These are phyloP conservation scores for Pseudogymnoascus destructans DNA, from an alignment of 2,329 filamentous ascomycete genomes.

Conservation along the genomic window DNA sequence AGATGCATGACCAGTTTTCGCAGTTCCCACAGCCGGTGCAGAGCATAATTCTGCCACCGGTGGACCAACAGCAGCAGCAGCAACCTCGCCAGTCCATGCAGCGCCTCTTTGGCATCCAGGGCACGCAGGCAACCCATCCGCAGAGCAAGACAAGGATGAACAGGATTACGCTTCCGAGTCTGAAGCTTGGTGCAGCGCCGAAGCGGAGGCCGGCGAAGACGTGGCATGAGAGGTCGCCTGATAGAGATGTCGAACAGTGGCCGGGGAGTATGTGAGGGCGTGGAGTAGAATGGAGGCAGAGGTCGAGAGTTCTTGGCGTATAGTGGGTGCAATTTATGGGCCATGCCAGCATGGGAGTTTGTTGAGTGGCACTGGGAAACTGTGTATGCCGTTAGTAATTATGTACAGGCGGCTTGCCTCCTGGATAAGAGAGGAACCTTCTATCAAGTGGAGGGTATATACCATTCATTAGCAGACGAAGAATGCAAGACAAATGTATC, in stretches of 20 bases:
- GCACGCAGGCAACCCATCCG: background rate
- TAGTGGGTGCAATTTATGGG: background rate
- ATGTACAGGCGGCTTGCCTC: background rate
- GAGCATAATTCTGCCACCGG: background rate
- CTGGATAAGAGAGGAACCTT: background rate
- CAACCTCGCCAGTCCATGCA: background rate
- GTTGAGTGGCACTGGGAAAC: background rate
- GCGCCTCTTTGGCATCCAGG: background rate
- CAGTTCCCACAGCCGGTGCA: background rate
- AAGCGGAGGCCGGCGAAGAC: background rate
- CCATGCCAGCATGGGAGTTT: background rate
- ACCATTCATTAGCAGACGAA: background rate
- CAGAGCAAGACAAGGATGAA: background rate
- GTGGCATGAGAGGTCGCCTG: background rate
- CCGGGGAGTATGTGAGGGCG: background rate
- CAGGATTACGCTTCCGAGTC: background rate
- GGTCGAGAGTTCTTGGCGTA: background rate
- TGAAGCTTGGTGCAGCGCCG: background rate
- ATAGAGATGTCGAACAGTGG: conserved; percentile 1
- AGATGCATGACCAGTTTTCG: background rate
- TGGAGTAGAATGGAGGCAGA: background rate
- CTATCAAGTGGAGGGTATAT: background rate
- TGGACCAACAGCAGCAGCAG: background rate
- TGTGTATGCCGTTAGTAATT: background rate
- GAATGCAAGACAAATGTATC: background rate